Conservation (phyloP, 2,329 filamentous ascomycete genomes). For the Alternaria sp. region DNA sequence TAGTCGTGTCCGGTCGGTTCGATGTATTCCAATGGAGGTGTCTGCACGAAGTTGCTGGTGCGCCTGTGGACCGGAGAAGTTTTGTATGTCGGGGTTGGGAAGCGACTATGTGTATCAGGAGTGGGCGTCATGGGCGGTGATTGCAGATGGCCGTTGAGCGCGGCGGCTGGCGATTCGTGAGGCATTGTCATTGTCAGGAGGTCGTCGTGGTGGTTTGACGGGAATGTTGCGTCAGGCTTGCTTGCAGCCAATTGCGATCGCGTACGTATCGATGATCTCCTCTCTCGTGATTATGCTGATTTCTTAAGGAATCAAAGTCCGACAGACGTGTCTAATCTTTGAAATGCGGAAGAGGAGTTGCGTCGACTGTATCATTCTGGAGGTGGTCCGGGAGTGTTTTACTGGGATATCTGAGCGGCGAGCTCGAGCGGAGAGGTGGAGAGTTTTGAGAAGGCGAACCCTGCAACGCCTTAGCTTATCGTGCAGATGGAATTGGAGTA, state of each 20-base stretch:
- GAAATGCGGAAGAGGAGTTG: constrained; percentile 46
- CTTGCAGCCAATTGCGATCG: constrained; percentile 39
- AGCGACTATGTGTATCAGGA: constrained; percentile 38
- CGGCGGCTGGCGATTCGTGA: constrained; percentile 39
- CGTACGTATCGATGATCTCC: constrained; percentile 41
- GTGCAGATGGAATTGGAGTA: constrained; percentile 43
- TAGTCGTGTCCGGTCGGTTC: constrained; percentile 47
- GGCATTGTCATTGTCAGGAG: constrained; percentile 44
- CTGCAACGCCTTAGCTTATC: constrained; percentile 52
- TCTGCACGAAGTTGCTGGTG: constrained; percentile 44
- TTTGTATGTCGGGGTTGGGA: constrained; percentile 41
- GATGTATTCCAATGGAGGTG: constrained; percentile 51
- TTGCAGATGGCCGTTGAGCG: constrained; percentile 44
- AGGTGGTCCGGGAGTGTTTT: constrained; percentile 43
- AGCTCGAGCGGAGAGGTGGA: constrained; percentile 46
- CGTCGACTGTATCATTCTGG: constrained; percentile 54
- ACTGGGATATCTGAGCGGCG: constrained; percentile 45
- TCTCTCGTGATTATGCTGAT: constrained; percentile 23
- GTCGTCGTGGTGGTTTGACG: constrained; percentile 36
- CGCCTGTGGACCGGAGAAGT: constrained; percentile 48
- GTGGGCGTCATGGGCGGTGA: constrained; percentile 51
- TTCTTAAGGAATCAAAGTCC: constrained; percentile 46
- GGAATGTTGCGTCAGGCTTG: constrained; percentile 44
- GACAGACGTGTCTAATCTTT: constrained; percentile 42
- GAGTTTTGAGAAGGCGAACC: constrained; percentile 50